Evolutionary conservation across 495 filamentous ascomycete genomes (phyloP), one percentile per base, ranked within the genome.

Genomic region (Aspergillus campestris): DNA sequence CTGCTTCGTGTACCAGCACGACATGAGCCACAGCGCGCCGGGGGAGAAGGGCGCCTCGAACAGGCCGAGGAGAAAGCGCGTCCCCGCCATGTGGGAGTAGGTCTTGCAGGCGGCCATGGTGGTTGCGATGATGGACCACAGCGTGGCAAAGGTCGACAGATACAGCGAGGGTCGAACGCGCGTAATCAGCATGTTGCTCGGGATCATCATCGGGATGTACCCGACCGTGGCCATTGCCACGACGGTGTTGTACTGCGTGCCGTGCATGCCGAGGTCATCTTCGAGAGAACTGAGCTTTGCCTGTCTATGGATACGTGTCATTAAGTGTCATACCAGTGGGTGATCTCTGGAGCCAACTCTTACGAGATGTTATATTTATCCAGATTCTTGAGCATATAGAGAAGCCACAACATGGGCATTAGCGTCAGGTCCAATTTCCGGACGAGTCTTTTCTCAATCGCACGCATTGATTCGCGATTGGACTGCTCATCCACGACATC

Each of bases 171-270:
- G 61, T 1, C 61, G 59, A 14, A 64, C 53, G 8, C 60, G 59
- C 44, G 79, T 81, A 3, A 83, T 55, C 30, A 81, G 70, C 7
- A 82, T 52, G 42, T 83, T 84, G 1, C 76, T 81, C 0, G 79
- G 80, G n/a, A 84, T 57, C 38, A 72, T 70, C 66, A 75, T 72
- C 11, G 71, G 57, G 3, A 76, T 66, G 55, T 83, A 87, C 40
- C 84, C 83, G 11, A 64, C 83, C 50, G 87, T 87, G 27, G 85
- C 61, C 44, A 86, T 84, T 52, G 75, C 80, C n/a, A 74, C 75
- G 12, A 74, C 75, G 2, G 77, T 64, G 52, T 83, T 75, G 48
- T 71, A 79, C 42, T 79, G 59, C 3, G 65, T 70, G 14, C 68
- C 68, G 29, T 61, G 42, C 52, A 80, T 65, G 9, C 61, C 55